Evolutionary conservation across 2,329 filamentous ascomycete species (phyloP).

Genomic region (Claviceps monticola): DNA sequence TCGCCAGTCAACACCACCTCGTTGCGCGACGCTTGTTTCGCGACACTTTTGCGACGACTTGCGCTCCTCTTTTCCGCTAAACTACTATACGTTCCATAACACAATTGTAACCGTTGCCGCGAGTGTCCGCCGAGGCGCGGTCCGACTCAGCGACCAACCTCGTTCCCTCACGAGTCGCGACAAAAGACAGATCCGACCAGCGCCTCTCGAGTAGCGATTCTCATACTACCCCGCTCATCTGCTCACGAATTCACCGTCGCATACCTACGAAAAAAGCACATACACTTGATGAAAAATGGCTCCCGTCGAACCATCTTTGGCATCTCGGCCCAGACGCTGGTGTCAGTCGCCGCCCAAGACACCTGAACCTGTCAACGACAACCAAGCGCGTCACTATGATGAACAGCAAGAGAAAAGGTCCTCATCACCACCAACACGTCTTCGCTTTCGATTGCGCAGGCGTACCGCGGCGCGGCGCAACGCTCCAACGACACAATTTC

Average conservation of each 20-base stretch:
- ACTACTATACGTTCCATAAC: not conserved
- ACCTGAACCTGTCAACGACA: constrained; percentile 33
- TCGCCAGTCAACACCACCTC: not conserved
- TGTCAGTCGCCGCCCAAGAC: constrained; percentile 31
- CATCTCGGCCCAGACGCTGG: constrained; percentile 30
- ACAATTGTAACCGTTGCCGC: not conserved
- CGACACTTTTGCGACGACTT: not conserved
- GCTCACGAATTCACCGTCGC: not conserved
- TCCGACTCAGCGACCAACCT: constrained; percentile 4
- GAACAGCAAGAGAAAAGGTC: constrained; percentile 13
- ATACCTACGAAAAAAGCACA: constrained; percentile 11
- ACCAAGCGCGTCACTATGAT: constrained; percentile 15
- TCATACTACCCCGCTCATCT: not conserved
- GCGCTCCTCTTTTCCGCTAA: not conserved
- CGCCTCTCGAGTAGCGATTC: not conserved
- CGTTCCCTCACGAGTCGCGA: constrained; percentile 4
- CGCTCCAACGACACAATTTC: constrained; percentile 50
- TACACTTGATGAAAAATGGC: constrained; percentile 23
- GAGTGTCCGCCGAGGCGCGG: constrained; percentile 1
- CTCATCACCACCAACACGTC: constrained; percentile 32
- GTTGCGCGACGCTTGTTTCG: not conserved
- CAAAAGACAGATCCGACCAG: not conserved
- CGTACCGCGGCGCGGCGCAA: constrained; percentile 36
- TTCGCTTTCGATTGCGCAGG: constrained; percentile 40
- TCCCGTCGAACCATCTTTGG: constrained; percentile 30